Evolutionary conservation across 352 stramenopile genomes (phyloP), one percentile per base, ranked within the genome.

Genomic region (Phytophthora pisi): DNA sequence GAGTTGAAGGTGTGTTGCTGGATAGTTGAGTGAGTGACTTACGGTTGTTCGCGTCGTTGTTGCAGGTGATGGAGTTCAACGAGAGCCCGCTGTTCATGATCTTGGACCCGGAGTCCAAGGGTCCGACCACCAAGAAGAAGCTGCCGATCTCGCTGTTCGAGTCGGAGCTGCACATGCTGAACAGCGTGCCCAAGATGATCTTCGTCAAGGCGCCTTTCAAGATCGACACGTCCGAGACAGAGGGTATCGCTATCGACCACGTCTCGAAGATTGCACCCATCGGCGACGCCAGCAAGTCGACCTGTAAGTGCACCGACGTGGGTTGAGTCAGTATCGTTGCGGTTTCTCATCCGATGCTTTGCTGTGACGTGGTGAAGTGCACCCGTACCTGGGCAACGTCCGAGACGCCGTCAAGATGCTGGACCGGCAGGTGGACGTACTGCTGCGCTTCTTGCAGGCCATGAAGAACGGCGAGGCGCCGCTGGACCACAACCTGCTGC

Each of bases 181-280:
- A 96, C 49, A 85, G 88, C 31, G 69, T 84, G 36, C 90, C 90
- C 28, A 96, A 90, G 65, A 96, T 93, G 86, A 81, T 97, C 45
- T 96, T 97, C 59, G 90, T 96, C 26, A 88, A 94, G 68, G 77
- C 88, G 8, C 80, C 86, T 31, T 97, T 95, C 64, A 94, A 95
- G 59, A 84, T 97, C 52, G 83, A 96, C 50, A 96, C 90, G 47
- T 91, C 85, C 2, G 88, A 97, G 70, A 89, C 87, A 23, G 89
- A 97, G 64, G 82, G 87, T 26, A 96, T 97, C 59, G 78, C 84
- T 5, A 86, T 97, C 11, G 90, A 97, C 47, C 84, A 96, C 69
- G 95, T 97, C 46, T 96, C 89, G 38, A 96, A 96, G 72, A 90
- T 93, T 47, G 81, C 85, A 13, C 84, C 85, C 1, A 78, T 89